Percentiles rank a stretch among this genome's conserved stretches.
These are phyloP conservation scores for Darksidea phi DNA, from an alignment of 495 filamentous ascomycete genomes.

Conservation along the genomic window DNA sequence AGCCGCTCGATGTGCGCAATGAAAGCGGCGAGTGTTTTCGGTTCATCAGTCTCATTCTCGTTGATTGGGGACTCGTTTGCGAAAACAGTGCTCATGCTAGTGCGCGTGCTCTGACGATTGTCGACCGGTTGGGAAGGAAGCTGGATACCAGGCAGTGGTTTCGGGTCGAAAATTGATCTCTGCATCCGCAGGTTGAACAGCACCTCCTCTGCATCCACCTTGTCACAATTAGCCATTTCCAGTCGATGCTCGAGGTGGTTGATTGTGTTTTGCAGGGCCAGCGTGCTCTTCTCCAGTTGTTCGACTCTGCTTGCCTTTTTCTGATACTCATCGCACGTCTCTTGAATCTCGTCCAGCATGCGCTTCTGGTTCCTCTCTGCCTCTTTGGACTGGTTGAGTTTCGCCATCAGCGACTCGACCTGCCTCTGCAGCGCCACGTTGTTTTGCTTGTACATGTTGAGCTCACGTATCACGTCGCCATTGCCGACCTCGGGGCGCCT, in stretches of 20 bases:
- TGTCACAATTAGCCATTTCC: slow-evolving; percentile 30
- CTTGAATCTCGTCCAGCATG: slow-evolving; percentile 18
- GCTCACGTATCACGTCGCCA: slow-evolving; percentile 25
- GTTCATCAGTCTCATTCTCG: slow-evolving; percentile 16
- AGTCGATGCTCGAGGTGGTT: slow-evolving; percentile 32
- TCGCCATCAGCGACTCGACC: slow-evolving; percentile 32
- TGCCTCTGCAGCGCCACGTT: slow-evolving; percentile 31
- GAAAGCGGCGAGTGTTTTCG: slow-evolving; percentile 25
- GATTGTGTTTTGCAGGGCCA: slow-evolving; percentile 30
- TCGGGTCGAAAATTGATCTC: slow-evolving; percentile 17
- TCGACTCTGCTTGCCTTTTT: slow-evolving; percentile 31
- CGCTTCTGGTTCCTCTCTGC: slow-evolving; percentile 12
- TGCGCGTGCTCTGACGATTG: slow-evolving; percentile 14
- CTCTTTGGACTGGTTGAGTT: slow-evolving; percentile 33
- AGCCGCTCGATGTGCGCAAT: slow-evolving; percentile 34
- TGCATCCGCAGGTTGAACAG: slow-evolving; percentile 20
- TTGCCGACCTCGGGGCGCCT: slow-evolving; percentile 25
- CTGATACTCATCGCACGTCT: slow-evolving; percentile 20
- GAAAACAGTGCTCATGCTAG: slow-evolving; percentile 31
- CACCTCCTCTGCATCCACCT: slow-evolving; percentile 30
- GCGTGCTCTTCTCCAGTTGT: slow-evolving; percentile 15
- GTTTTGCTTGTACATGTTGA: slow-evolving; percentile 29
- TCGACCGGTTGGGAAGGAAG: not conserved
- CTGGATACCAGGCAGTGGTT: not conserved
- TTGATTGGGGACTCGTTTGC: slow-evolving; percentile 17